A percentile compares a stretch with the other conserved stretches of the same genome.
phyloP scores from a whole-genome alignment of 768 basidiomycete genomes.

The Holtermannia corniformis region DNA sequence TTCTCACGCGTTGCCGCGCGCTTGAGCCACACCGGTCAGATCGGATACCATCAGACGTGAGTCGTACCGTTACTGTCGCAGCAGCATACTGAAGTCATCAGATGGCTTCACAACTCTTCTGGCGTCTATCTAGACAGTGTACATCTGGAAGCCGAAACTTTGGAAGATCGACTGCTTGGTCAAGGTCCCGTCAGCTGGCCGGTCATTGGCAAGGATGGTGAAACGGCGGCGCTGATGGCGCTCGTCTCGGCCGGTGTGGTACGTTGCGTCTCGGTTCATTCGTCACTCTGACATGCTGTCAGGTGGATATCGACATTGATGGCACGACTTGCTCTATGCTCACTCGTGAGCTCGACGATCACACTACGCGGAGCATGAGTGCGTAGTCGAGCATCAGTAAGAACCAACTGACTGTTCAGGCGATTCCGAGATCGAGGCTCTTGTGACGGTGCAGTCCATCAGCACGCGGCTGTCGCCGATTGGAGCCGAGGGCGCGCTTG shows the following conservation, averaged over 20 bases:
- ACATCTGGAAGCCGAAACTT: conserved; percentile 59
- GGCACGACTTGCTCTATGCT: conserved; percentile 53
- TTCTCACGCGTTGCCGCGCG: conserved; percentile 48
- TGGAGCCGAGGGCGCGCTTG: not conserved
- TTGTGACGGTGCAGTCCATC: not conserved
- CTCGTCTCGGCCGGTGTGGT: conserved; percentile 76
- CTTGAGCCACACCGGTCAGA: conserved; percentile 40
- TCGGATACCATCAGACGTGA: conserved; percentile 24
- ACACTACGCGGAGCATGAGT: conserved; percentile 45
- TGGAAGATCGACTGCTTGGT: conserved; percentile 53
- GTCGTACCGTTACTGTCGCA: not conserved
- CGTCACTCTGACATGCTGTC: no score
- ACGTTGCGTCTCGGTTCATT: conserved; percentile 11
- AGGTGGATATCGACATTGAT: conserved; percentile 70
- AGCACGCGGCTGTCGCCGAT: conserved; percentile 1
- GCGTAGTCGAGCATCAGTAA: not conserved
- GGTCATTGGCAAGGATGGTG: conserved; percentile 67
- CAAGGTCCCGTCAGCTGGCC: conserved; percentile 68
- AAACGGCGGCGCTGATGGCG: conserved; percentile 63
- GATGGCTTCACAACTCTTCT: conserved; percentile 56
- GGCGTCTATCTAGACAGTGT: conserved; percentile 57
- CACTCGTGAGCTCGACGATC: conserved; percentile 60
- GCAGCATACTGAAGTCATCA: conserved; percentile 14
- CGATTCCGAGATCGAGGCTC: conserved; percentile 10
- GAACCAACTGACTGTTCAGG: conserved; percentile 10